Base-by-base conservation (phyloP, 768 basidiomycete species). In the Tremella mesenterica region DNA sequence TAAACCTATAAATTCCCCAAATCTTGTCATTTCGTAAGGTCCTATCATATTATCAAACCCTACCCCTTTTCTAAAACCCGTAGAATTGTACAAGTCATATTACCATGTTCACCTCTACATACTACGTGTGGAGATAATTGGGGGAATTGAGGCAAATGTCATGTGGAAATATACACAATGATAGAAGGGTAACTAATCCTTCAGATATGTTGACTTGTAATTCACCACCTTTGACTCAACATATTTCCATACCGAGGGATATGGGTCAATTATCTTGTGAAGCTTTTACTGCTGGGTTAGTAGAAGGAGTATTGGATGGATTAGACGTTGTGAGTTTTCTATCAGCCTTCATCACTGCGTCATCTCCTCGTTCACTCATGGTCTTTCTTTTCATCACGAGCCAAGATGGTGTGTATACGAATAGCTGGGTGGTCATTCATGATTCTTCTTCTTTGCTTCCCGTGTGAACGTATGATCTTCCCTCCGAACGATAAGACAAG, bases 131-230 rank as follows among this genome's bases (percentile, higher is more conserved):
- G n/a, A n/a, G n/a, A n/a, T n/a, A n/a, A n/a, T n/a, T n/a, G n/a
- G n/a, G n/a, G n/a, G n/a, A n/a, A n/a, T n/a, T n/a, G n/a, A n/a
- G n/a, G n/a, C n/a, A n/a, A n/a, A n/a, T n/a, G n/a, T n/a, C n/a
- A n/a, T n/a, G n/a, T n/a, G n/a, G n/a, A n/a, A n/a, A n/a, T n/a
- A n/a, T n/a, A n/a, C n/a, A n/a, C n/a, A n/a, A n/a, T n/a, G n/a
- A n/a, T n/a, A n/a, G n/a, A n/a, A n/a, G n/a, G n/a, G n/a, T 26
- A 9, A 44, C 20, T 27, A n/a, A 14, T 13, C 12, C 21, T 20
- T 28, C 60, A 93, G 90, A 96, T 74, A 97, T 97, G 95, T 86
- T 99, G 59, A 86, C 93, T 55, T 86, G 96, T 78, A 96, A 99
- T 72, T 87, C 92, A 68, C 92, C 95, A 10, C 81, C 85, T 20